Base-by-base conservation (phyloP, 768 basidiomycete genomes). In the Imleria badia region DNA sequence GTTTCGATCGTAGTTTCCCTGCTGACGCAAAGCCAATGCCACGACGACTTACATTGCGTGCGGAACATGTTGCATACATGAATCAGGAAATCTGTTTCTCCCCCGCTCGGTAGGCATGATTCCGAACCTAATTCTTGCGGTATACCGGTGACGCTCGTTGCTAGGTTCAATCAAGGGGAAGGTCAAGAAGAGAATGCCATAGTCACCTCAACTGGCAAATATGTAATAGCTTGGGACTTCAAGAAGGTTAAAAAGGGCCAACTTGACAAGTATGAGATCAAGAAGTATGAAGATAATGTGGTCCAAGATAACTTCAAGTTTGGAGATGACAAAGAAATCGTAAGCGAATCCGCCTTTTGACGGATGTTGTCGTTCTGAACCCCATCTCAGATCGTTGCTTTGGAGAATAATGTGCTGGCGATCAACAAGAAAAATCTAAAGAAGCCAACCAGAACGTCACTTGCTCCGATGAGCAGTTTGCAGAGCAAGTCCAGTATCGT, bases 281-380 rank as follows among this genome's bases (percentile, higher is more conserved):
- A 95, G 81, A 88, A 88, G 76, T 98, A 97, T 68, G 89, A 94
- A 64, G 94, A 96, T 63, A 79, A 82, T 43, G 94, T 98, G 54
- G 94, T 98, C 0, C 95, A 97, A 60, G 97, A 99, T 72, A 92
- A 89, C 73, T 99, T 99, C 84, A 91, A 88, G 74, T 98, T 95
- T 66, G 96, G 94, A 14, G 92, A 96, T 64, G 95, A 98, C 73
- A 91, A 93, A 66, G 88, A 98, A 68, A 98, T 99, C 67, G 93
- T 94, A 63, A 66, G 90, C 35, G 17, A 23, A 48, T 43, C n/a
- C 15, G 8, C 14, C 2, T 39, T 5, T 19, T 12, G 39, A 22
- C 10, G n/a, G 31, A 17, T 12, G 33, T 31, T 43, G 44, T 26
- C 20, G 29, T 55, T 60, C 54, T 58, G n/a, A 42, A 26, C 29